phyloP scores from a whole-genome alignment of 805 yeast genomes.

The Yarrowia sp. region DNA sequence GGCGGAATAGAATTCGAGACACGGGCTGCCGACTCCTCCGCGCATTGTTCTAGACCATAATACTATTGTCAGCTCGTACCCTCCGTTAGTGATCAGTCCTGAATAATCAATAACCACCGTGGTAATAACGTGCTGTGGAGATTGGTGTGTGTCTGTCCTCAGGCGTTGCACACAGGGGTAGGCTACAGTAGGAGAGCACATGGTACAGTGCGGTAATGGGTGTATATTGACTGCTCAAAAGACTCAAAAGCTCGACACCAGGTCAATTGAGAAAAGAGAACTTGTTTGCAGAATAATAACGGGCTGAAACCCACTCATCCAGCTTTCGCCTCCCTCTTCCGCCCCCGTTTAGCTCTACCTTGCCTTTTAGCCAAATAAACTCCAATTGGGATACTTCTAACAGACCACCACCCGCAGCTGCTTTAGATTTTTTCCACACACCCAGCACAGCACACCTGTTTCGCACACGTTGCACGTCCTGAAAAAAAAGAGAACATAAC shows the following conservation, averaged over 20 bases:
- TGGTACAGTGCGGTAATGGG: no score
- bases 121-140: slow-evolving; percentile 15
- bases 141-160: not conserved
- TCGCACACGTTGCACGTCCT: not conserved
- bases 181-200: no score
- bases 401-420: slow-evolving; percentile 28
- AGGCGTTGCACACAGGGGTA: slow-evolving; percentile 1
- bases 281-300: no score
- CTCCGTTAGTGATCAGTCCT: not conserved
- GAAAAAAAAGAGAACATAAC: not conserved
- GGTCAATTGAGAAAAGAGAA: no score
- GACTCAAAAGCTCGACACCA: no score
- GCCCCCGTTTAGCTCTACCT: slow-evolving; percentile 18
- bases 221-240: no score
- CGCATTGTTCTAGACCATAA: not conserved
- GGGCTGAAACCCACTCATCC: no score
- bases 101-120: slow-evolving; percentile 3
- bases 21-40: not conserved
- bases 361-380: slow-evolving; percentile 31
- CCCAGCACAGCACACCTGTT: slow-evolving; percentile 4
- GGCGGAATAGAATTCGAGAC: not conserved
- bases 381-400: slow-evolving; percentile 23
- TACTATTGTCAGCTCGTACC: no score
- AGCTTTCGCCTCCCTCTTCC: slow-evolving; percentile 1
- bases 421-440: slow-evolving; percentile 17